Evolutionary conservation across 768 basidiomycete species (phyloP), one percentile per base, ranked within the genome.

Genomic region (Pisolithus tinctorius): DNA sequence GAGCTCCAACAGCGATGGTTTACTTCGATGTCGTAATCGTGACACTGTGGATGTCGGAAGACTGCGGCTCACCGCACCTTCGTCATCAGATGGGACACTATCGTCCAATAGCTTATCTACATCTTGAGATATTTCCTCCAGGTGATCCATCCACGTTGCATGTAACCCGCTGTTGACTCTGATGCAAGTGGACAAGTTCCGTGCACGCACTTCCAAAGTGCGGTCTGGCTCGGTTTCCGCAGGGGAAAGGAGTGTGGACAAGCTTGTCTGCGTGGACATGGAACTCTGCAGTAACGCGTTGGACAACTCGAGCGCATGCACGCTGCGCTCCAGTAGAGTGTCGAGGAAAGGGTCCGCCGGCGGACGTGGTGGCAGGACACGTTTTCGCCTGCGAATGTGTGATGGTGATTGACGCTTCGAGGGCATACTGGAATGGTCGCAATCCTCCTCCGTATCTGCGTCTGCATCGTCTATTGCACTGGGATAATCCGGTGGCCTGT

Each of bases 261-360:
- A 69, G 31, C 71, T 79, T 11, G 82, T 74, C 55, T 86, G 83
- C 0, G 88, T 83, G 38, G 83, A 78, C 58, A 90, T 83, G 20
- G 86, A 85, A 11, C 81, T 82, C 61, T 88, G 83, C 43, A 93
- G 71, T 10, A 92, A 71, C 3, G 82, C 77, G 52, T 92, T 92
- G 4, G 89, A 92, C 75, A 90, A 83, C 63, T 92, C 90, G 8
- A 93, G 74, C 1, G 89, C 89, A 67, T 89, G 82, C 13, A 92
- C 86, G 56, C 87, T 89, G 55, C 89, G 81, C 52, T 82, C 86
- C 1, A 92, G 75, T 14, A 92, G 72, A n/a, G 83, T 77, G 66
- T 92, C 90, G 26, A 90, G 75, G 58, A 78, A 82, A 11, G 78
- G 77, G 63, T 86, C 83, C 45, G 70, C 37, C 8, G 30, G 17